Base-by-base conservation (phyloP, 2,329 filamentous ascomycete species). In the Neurospora sp. region DNA sequence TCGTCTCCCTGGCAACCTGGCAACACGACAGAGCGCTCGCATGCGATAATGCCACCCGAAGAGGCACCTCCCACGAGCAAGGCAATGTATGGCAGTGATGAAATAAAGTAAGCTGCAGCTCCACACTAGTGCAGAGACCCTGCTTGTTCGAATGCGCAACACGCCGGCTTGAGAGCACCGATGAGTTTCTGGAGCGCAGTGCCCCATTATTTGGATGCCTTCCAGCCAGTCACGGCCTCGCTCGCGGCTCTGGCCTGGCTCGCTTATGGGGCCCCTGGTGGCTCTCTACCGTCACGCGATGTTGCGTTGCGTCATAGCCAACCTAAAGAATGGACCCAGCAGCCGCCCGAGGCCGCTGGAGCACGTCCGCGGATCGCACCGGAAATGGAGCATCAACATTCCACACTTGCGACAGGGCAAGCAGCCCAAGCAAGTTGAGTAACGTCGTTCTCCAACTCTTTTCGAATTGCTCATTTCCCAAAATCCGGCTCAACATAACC, bases 271-370 rank as follows among this genome's bases (percentile, higher is more conserved):
- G 13, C 23, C 23, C 46, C 52, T 36, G 52, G 52, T 62, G 52
- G 52, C 52, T 36, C 28, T 62, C 15, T 62, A 62, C 52, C 52
- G 52, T 62, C 52, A 62, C 52, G 52, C 52, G 42, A 58, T 68
- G 33, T 43, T 40, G 67, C 42, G 67, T 68, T 68, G 67, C 67
- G 67, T 68, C 67, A 68, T 68, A 52, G 52, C 52, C 52, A 62
- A 36, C 23, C 23, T 62, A 36, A 58, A 17, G 13, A 62, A 62
- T 62, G 28, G 52, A 62, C 52, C 52, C 52, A 62, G 52, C 28
- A 62, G 33, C 52, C 52, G 7, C 52, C 52, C 52, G 52, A 62
- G 28, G 52, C 52, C 52, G 52, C 52, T 62, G 52, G 15, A 62
- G 52, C 52, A 62, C 52, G 52, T 15, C 52, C 42, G 23, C 23